Evolutionary conservation across 495 filamentous ascomycete species (phyloP).

Genomic region (Melanomma pulvis-pyrius): DNA sequence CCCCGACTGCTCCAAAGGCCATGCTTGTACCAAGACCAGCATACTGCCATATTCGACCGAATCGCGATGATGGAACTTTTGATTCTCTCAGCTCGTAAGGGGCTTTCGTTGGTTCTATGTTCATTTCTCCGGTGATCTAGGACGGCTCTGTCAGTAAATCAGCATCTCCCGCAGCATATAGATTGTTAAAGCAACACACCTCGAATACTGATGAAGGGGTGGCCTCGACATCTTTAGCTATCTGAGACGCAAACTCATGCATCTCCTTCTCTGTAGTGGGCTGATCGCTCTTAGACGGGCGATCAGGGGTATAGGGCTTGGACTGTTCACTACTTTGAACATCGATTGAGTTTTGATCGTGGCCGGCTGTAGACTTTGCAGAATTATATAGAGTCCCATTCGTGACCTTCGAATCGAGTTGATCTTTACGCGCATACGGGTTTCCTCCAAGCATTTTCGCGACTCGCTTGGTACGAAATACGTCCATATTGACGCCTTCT

Average conservation of each 20-base stretch:
- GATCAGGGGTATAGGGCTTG: slow-evolving; percentile 19
- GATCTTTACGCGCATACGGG: slow-evolving; percentile 34
- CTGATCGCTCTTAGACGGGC: slow-evolving; percentile 19
- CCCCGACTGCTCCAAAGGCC: slow-evolving; percentile 89
- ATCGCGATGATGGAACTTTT: slow-evolving; percentile 81
- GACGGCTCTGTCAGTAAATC: slow-evolving; percentile 49
- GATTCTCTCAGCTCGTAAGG: slow-evolving; percentile 83
- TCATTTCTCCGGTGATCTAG: slow-evolving; percentile 42
- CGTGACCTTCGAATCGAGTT: slow-evolving; percentile 38
- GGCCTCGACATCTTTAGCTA: slow-evolving; percentile 41
- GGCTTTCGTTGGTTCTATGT: slow-evolving; percentile 16
- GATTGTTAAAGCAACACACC: slow-evolving; percentile 20
- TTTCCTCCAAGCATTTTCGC: slow-evolving; percentile 56
- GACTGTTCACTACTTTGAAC: slow-evolving; percentile 41
- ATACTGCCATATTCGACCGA: slow-evolving; percentile 92
- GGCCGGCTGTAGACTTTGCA: slow-evolving; percentile 36
- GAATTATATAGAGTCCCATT: slow-evolving; percentile 43
- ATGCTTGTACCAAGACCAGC: slow-evolving; percentile 89
- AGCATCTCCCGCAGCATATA: slow-evolving; percentile 31
- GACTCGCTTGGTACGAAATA: slow-evolving; percentile 65
- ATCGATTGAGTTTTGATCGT: slow-evolving; percentile 51
- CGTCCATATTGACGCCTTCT: slow-evolving; percentile 61
- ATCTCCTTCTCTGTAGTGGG: slow-evolving; percentile 35
- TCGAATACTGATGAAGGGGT: slow-evolving; percentile 15
- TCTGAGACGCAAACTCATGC: slow-evolving; percentile 42